A percentile compares a stretch with the other conserved stretches of the same genome.
Evolutionary conservation across 495 filamentous ascomycete genomes (phyloP).

Genomic region (Viridothelium virens): DNA sequence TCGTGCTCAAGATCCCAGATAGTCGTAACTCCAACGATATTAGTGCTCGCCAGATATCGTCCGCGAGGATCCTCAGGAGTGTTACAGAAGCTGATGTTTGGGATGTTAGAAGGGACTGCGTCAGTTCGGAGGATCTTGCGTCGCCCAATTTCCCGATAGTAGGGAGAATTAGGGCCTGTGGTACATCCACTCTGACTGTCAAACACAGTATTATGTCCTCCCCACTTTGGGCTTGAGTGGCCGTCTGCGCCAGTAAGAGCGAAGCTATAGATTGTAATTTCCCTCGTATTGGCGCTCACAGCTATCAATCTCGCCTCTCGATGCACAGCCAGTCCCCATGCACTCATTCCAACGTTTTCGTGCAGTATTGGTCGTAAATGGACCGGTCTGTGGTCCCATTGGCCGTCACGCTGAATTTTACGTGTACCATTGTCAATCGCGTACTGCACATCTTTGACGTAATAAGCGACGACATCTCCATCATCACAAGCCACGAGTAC

Average conservation of each 20-base stretch:
- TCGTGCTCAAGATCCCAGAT: constrained; percentile 59
- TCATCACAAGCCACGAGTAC: constrained; percentile 73
- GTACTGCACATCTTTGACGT: constrained; percentile 51
- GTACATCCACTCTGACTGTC: neutral
- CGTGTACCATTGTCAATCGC: constrained; percentile 30
- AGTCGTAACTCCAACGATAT: constrained; percentile 58
- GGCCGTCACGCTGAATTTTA: neutral
- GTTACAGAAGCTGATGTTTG: constrained; percentile 65
- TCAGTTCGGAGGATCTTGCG: neutral
- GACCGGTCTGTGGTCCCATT: constrained; percentile 6
- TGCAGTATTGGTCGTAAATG: constrained; percentile 55
- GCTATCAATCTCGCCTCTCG: constrained; percentile 70
- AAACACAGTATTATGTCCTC: neutral
- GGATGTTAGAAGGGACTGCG: constrained; percentile 53
- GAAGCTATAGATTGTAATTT: constrained; percentile 67
- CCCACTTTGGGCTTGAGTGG: neutral
- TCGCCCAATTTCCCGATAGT: neutral
- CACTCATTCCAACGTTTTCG: constrained; percentile 65
- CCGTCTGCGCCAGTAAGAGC: constrained; percentile 44
- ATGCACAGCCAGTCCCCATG: constrained; percentile 88
- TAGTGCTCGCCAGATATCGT: constrained; percentile 62
- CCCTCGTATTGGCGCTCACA: constrained; percentile 61
- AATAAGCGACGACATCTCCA: constrained; percentile 79
- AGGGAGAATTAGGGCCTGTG: neutral
- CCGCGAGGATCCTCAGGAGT: constrained; percentile 55